These are phyloP conservation scores for Wallacemonas sp. DNA, from an alignment of 208 protist species.

Conservation along the genomic window DNA sequence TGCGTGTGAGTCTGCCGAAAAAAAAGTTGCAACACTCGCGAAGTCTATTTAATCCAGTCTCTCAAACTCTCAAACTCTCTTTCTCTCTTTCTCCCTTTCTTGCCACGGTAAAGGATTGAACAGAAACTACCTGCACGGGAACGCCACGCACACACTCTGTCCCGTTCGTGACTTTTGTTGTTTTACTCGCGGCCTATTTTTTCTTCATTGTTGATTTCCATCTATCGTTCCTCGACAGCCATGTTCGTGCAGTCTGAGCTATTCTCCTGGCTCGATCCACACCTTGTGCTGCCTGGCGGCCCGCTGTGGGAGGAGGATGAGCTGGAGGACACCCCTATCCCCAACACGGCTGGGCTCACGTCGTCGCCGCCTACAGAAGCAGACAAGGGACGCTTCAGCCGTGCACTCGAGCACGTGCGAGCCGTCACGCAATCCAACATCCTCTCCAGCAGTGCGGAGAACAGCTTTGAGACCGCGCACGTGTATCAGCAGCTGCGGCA, in stretches of 20 bases:
- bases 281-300: conserved; percentile 24
- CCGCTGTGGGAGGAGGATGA: conserved; percentile 27
- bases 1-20: too few relatives aligned
- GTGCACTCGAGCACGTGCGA: background rate
- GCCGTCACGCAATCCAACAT: conserved; percentile 11
- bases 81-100: too few relatives aligned
- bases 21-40: too few relatives aligned
- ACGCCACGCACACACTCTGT: background rate
- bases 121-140: too few relatives aligned
- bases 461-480: conserved; percentile 10
- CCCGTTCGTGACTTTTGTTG: background rate
- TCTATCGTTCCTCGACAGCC: too few relatives aligned
- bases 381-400: background rate
- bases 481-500: conserved; percentile 15
- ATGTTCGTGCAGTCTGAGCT: conserved; percentile 42
- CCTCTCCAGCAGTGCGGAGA: conserved; percentile 19
- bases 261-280: conserved; percentile 47
- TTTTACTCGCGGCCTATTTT: background rate
- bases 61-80: too few relatives aligned
- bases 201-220: too few relatives aligned
- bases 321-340: background rate
- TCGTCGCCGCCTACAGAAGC: background rate
- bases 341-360: background rate
- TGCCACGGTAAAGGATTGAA: too few relatives aligned
- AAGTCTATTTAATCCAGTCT: too few relatives aligned